Evolutionary conservation across 2,329 filamentous ascomycete species (phyloP), one percentile per base, ranked within the genome.

Genomic region (Dactylellina sp.): DNA sequence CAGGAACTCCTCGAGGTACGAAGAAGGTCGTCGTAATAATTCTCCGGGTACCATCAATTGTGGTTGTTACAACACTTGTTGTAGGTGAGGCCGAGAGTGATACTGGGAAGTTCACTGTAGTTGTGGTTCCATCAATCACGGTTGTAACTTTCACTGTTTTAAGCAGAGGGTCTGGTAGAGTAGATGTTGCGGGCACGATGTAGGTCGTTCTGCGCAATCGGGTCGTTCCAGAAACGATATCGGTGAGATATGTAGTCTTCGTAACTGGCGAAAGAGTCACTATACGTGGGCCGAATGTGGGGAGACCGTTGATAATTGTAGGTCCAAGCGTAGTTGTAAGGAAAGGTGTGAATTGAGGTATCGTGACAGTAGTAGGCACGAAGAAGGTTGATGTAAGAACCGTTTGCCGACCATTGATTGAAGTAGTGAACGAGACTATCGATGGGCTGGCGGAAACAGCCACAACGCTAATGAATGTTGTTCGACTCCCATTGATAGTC

Each of bases 231-330:
- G 53, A 60, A 1, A 66, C 42, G 0, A 57, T 20, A 16, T 74
- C 70, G 1, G 70, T 74, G 11, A 74, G 22, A 11, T 61, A 57
- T 1, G 61, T 74, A 1, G 61, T 66, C n/a, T 32, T 66, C 18
- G 61, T 65, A 5, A 66, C 22, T 25, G 61, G 55, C 11, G 40
- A 52, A 2, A 74, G 61, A 1, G 70, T 74, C 24, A 74, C 39
- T 1, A 74, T 25, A 7, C 22, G 50, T 3, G 70, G 70, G 1
- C 70, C 70, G 24, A 74, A 57, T 6, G 70, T 74, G 2, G 70
- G 70, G 3, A 74, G 40, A 6, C 70, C 70, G 37, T 62, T 74
- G 32, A 74, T 66, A n/a, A 74, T 52, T 32, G 70, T 74, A 16
- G 70, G 70, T 1, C 53, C 70, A 14, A 66, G 28, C 12, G 70